These are phyloP conservation scores for Candida sp. DNA, from an alignment of 1,139 yeast genomes.

Conservation along the genomic window DNA sequence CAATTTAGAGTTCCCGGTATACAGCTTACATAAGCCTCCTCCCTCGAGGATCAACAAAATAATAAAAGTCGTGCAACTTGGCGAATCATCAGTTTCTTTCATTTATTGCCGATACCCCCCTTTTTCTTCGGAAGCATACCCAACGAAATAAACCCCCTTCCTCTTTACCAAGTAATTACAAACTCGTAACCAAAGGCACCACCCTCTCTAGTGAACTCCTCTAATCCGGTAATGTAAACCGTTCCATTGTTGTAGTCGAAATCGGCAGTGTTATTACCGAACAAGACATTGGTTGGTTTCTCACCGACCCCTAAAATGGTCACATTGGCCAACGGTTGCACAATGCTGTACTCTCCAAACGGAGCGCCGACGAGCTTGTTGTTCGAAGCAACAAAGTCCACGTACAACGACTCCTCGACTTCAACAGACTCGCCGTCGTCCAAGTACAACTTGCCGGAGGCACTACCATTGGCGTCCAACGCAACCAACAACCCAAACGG, in stretches of 20 bases:
- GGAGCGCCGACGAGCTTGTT: slow-evolving; percentile 17
- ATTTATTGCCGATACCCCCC: no score
- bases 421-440: slow-evolving; percentile 33
- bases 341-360: slow-evolving; percentile 21
- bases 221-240: slow-evolving; percentile 20
- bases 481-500: slow-evolving; percentile 33
- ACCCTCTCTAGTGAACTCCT: slow-evolving; percentile 12
- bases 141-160: background rate
- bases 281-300: slow-evolving; percentile 21
- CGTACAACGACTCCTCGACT: slow-evolving; percentile 21
- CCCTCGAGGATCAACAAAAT: no score
- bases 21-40: no score
- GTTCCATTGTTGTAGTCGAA: slow-evolving; percentile 18
- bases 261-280: slow-evolving; percentile 16
- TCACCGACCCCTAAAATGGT: slow-evolving; percentile 26
- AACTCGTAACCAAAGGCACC: slow-evolving; percentile 16
- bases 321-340: slow-evolving; percentile 26
- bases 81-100: no score
- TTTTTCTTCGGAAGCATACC: no score
- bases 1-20: no score
- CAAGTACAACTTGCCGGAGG: slow-evolving; percentile 22
- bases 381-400: slow-evolving; percentile 20
- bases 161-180: background rate
- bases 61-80: no score
- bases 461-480: slow-evolving; percentile 21